Evolutionary conservation across 495 filamentous ascomycete genomes (phyloP).

Genomic region (Aspergillus carlsbadensis): DNA sequence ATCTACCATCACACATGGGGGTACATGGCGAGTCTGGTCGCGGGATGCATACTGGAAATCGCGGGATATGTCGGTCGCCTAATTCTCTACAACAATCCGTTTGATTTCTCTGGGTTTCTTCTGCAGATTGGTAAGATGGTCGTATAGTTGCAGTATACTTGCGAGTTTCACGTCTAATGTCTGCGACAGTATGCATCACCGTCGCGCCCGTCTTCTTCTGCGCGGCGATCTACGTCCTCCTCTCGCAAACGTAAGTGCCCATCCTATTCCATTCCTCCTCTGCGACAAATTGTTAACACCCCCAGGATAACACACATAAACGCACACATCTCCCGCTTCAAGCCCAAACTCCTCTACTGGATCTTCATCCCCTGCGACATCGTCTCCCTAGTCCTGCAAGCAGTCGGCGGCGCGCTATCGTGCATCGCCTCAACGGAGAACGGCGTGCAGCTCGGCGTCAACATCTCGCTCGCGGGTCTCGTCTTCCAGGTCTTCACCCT

Average conservation of each 20-base stretch:
- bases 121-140: no score
- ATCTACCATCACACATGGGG: no score
- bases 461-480: no score
- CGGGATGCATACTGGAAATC: no score
- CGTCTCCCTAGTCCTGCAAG: conserved; percentile 56
- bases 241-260: conserved; percentile 30
- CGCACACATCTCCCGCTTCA: conserved; percentile 34
- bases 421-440: conserved; percentile 38
- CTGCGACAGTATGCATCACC: background rate
- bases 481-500: no score
- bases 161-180: no score
- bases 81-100: no score
- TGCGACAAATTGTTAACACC: no score
- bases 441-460: conserved; percentile 37
- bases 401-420: conserved; percentile 52
- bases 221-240: conserved; percentile 59
- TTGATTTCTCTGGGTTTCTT: no score
- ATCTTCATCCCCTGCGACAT: conserved; percentile 57
- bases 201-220: conserved; percentile 59
- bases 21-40: no score
- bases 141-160: no score
- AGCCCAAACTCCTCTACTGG: conserved; percentile 47
- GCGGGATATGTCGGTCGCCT: no score
- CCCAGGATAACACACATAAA: background rate
- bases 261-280: background rate